Conservation (phyloP, 2,329 filamentous ascomycete species). For the Beauveria medogensis region DNA sequence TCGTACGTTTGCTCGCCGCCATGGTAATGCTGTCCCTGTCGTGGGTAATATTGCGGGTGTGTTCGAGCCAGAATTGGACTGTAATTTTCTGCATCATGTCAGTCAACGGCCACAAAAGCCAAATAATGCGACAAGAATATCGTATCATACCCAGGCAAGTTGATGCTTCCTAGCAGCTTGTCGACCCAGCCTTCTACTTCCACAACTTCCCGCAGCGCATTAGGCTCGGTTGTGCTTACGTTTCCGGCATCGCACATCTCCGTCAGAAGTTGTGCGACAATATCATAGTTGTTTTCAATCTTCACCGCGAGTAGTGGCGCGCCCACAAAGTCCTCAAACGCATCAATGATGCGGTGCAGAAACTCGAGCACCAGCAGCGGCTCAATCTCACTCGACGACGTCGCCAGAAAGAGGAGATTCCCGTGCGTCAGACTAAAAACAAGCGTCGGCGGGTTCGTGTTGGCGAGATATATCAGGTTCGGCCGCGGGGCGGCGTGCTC, state of each 20-base stretch:
- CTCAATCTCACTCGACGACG: conserved; percentile 78
- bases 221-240: conserved; percentile 86
- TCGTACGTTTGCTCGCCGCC: conserved; percentile 83
- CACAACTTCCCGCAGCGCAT: conserved; percentile 82
- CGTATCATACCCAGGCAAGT: conserved; percentile 57
- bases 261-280: conserved; percentile 82
- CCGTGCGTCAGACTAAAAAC: conserved; percentile 85
- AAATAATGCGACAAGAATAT: background rate
- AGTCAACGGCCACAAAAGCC: background rate
- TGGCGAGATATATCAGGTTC: conserved; percentile 76
- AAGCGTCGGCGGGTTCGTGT: conserved; percentile 75
- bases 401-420: conserved; percentile 77
- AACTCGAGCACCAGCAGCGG: conserved; percentile 89
- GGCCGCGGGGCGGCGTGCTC: conserved; percentile 73
- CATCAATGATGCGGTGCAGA: conserved; percentile 85
- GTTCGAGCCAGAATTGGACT: conserved; percentile 29
- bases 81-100: conserved; percentile 29
- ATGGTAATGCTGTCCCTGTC: conserved; percentile 59
- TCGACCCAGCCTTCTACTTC: conserved; percentile 87
- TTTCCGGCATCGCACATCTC: conserved; percentile 95
- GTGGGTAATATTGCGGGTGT: conserved; percentile 33
- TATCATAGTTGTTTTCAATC: conserved; percentile 85
- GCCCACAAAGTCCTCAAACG: conserved; percentile 88
- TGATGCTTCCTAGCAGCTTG: conserved; percentile 81
- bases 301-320: conserved; percentile 77